Conservation (phyloP, 345 rosid species). For the Euphorbia lathyris region DNA sequence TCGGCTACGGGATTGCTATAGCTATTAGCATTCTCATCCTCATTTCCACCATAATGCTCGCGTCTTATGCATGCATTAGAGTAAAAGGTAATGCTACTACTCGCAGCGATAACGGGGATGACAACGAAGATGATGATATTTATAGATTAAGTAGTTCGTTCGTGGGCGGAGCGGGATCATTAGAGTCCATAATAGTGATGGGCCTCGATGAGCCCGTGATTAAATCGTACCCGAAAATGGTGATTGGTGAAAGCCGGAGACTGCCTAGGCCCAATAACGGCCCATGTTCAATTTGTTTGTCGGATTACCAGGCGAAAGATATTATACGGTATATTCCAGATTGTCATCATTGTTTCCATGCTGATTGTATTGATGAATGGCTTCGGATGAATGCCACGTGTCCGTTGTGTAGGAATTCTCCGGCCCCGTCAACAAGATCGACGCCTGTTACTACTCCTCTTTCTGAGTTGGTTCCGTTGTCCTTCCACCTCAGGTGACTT, state of each 20-base stretch:
- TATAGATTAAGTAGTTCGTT: not conserved
- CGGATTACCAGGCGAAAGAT: constrained; percentile 53
- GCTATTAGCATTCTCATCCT: constrained; percentile 74
- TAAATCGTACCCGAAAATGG: constrained; percentile 53
- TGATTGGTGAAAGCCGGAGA: constrained; percentile 58
- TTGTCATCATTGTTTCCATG: constrained; percentile 74
- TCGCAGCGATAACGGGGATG: not conserved
- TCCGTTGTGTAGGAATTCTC: constrained; percentile 72
- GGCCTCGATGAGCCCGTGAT: constrained; percentile 43
- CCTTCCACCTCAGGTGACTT: constrained; percentile 50
- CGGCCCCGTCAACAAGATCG: constrained; percentile 14
- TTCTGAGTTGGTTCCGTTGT: constrained; percentile 52
- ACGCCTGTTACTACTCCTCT: constrained; percentile 49
- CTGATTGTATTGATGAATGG: constrained; percentile 70
- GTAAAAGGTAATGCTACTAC: constrained; percentile 26
- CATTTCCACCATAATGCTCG: constrained; percentile 72
- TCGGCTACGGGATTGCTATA: constrained; percentile 80
- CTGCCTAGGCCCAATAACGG: constrained; percentile 57
- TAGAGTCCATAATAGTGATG: constrained; percentile 8
- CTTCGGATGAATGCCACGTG: constrained; percentile 63
- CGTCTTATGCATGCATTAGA: constrained; percentile 61
- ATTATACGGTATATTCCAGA: constrained; percentile 53
- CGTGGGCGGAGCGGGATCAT: not conserved
- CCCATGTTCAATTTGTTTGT: constrained; percentile 62
- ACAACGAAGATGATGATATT: not conserved